Conservation (phyloP, 2,329 filamentous ascomycete genomes). For the Mycosphaerella sp. region DNA sequence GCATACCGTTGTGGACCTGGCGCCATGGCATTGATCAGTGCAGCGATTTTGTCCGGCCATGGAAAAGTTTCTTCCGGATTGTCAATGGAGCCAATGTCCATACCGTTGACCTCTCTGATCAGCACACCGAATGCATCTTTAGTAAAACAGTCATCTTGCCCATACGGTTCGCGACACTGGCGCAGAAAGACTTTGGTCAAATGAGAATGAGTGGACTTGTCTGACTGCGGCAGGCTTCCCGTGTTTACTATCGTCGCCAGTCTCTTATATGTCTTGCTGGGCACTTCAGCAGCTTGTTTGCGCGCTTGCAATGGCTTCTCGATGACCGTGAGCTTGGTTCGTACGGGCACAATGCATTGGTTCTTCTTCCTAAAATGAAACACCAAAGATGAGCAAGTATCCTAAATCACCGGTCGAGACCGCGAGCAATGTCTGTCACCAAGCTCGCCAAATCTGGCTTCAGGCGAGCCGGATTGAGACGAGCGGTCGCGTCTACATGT, state of each 20-base stretch:
- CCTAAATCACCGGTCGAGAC: no score
- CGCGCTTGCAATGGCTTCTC: neutral
- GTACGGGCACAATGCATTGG: neutral
- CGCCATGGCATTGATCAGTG: neutral
- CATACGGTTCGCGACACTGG: neutral
- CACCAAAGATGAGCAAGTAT: no score
- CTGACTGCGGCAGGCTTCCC: no score
- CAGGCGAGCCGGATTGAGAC: no score
- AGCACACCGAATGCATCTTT: neutral
- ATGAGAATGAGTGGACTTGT: neutral
- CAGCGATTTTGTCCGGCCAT: neutral
- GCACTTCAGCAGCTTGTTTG: neutral
- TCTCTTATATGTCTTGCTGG: neutral
- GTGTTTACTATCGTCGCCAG: no score
- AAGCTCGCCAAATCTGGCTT: no score
- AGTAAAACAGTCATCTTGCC: neutral
- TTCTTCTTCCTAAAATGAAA: no score
- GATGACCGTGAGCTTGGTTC: neutral
- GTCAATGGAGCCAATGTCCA: conserved; percentile 5
- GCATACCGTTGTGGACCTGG: no score
- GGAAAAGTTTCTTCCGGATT: neutral
- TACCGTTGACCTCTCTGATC: neutral
- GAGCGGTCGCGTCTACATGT: no score
- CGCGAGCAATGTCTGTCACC: no score
- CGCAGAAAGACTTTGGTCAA: neutral